Evolutionary conservation across 768 basidiomycete genomes (phyloP).

Genomic region (Pleurotus giganteus): DNA sequence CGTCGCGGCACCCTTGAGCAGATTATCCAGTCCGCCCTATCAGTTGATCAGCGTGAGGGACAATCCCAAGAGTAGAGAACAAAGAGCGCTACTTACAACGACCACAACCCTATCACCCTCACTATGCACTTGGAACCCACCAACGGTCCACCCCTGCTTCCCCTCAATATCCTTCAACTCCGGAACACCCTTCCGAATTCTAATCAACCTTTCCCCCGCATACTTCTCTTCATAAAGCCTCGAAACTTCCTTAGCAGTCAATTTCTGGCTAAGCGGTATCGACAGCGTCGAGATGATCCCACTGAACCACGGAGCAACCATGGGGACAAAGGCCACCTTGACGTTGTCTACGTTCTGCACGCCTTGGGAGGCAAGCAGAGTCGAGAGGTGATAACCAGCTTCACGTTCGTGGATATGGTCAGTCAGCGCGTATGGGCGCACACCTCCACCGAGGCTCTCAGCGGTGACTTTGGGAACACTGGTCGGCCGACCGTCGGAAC

Average conservation of each 20-base stretch:
- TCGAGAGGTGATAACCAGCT: constrained; percentile 79
- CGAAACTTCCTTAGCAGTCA: constrained; percentile 72
- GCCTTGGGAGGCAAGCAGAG: constrained; percentile 38
- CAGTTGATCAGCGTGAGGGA: background rate
- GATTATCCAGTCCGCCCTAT: constrained; percentile 92
- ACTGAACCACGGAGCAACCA: constrained; percentile 92
- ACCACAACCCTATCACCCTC: constrained; percentile 88
- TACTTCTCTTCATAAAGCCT: constrained; percentile 80
- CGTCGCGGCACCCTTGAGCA: constrained; percentile 98
- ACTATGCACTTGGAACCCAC: constrained; percentile 92
- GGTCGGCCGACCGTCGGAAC: constrained; percentile 64
- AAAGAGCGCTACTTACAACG: constrained; percentile 58
- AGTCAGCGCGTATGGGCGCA: constrained; percentile 87
- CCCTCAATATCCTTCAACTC: constrained; percentile 72
- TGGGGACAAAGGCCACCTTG: constrained; percentile 82
- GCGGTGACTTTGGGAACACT: constrained; percentile 82
- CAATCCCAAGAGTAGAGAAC: background rate
- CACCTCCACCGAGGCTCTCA: constrained; percentile 68
- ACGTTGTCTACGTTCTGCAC: constrained; percentile 21
- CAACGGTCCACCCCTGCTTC: constrained; percentile 87
- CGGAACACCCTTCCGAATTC: constrained; percentile 67
- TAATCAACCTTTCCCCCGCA: constrained; percentile 67
- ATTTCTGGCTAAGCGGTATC: constrained; percentile 66
- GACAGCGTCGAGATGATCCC: constrained; percentile 90
- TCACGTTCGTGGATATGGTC: constrained; percentile 99